A percentile compares a stretch with the other conserved stretches of the same genome.
Conservation (phyloP, 164 flowering plant genomes). For the Nymphaea colorata region DNA sequence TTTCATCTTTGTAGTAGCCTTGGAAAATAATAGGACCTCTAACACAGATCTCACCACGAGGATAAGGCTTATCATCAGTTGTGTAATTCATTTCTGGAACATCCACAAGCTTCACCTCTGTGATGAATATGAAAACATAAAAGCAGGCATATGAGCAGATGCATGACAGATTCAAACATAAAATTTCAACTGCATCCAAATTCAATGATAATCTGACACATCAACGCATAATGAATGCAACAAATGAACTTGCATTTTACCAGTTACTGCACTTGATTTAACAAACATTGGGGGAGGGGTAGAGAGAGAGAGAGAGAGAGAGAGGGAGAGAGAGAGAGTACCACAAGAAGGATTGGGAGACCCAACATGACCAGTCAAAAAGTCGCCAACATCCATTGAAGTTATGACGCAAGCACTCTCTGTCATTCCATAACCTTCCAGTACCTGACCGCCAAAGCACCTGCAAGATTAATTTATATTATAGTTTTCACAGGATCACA, state of each 20-base stretch:
- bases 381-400: slow-evolving; percentile 57
- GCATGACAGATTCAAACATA: too few relatives aligned
- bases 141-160: too few relatives aligned
- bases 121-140: slow-evolving; percentile 3
- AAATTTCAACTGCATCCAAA: too few relatives aligned
- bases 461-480: slow-evolving; percentile 20
- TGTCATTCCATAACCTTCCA: slow-evolving; percentile 99
- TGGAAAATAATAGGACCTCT: slow-evolving; percentile 82
- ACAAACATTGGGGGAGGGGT: not conserved
- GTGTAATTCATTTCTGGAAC: slow-evolving; percentile 98
- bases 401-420: slow-evolving; percentile 78
- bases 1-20: slow-evolving; percentile 89
- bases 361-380: slow-evolving; percentile 82
- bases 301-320: not conserved
- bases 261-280: too few relatives aligned
- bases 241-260: too few relatives aligned
- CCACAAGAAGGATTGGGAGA: slow-evolving; percentile 92
- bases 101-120: slow-evolving; percentile 92
- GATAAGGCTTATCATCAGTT: slow-evolving; percentile 75
- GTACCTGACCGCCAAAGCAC: slow-evolving; percentile 72
- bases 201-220: too few relatives aligned
- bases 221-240: too few relatives aligned
- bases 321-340: slow-evolving; percentile 12
- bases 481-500: too few relatives aligned
- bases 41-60: slow-evolving; percentile 94